A percentile compares a stretch with the other conserved stretches of the same genome.
Conservation (phyloP, 192 early-diverging fungal species). For the Geosiphon pyriformis region DNA sequence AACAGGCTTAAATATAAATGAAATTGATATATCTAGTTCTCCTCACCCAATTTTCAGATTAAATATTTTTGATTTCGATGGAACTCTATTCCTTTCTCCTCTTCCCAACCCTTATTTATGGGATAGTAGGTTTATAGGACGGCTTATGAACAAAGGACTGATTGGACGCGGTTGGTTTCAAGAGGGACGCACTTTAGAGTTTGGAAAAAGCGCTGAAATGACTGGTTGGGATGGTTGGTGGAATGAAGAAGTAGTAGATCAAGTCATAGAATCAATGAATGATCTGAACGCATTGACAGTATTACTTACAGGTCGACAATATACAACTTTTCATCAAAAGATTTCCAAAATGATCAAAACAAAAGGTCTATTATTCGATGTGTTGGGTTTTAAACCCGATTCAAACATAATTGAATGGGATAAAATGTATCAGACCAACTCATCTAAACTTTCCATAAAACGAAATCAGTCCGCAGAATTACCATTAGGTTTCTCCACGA, state of each 20-base stretch:
- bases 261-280: neutral
- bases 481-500: neutral
- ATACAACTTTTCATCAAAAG: neutral
- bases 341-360: neutral
- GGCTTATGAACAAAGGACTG: constrained; percentile 45
- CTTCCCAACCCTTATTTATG: constrained; percentile 55
- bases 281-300: neutral
- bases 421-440: neutral
- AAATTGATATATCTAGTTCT: too few relatives aligned
- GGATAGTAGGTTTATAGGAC: constrained; percentile 47
- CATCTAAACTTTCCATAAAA: neutral
- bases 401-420: neutral
- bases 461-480: neutral
- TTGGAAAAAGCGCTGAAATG: constrained; percentile 24
- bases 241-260: constrained; percentile 34
- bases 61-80: constrained; percentile 62
- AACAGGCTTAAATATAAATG: too few relatives aligned
- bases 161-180: constrained; percentile 54
- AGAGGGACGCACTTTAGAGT: constrained; percentile 48
- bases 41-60: constrained; percentile 20
- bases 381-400: neutral
- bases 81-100: constrained; percentile 59
- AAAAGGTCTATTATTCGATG: neutral
- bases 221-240: constrained; percentile 32
- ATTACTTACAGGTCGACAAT: neutral